Base-by-base conservation (phyloP, 345 rosid species). In the Hibiscus trionum region DNA sequence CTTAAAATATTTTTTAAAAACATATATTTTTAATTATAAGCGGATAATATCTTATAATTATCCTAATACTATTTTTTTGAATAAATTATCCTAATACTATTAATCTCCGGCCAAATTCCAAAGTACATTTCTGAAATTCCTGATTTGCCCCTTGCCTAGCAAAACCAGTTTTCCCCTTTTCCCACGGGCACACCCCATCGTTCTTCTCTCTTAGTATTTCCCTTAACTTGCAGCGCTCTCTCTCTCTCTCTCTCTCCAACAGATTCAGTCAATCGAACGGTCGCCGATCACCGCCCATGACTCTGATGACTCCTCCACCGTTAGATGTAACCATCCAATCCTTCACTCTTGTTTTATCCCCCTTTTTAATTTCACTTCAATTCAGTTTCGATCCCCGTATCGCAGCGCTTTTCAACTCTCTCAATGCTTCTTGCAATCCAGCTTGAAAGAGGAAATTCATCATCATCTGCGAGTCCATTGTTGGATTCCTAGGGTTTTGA, bases 291-390 rank as follows among this genome's bases (percentile, higher is more conserved):
- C 63, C 77, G 61, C 73, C 71, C 81, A 90, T 92, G 97, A 88
- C 96, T 81, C 69, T 88, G 92, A 82, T 89, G 86, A 87, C 96
- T 80, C 88, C 91, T 77, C 82, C 92, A 49, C 90, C 88, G 77
- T 65, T 86, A 6, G 96, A 92, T 80, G 97, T 92, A 84, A 77
- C 66, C 82, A 75, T 61, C 77, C 61, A 46, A 63, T 46, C 72
- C 72, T 12, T 15, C 73, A 15, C 46, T 55, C 46, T 72, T 39
- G 2, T 10, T 9, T 72, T 49, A 1, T 35, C 42, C 7, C 1
- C n/a, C 7, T 61, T n/a, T 29, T 61, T 7, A n/a, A 6, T 53
- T 55, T 55, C 59, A 19, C 12, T 55, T 55, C 59, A 19, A 55
- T 55, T 55, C 26, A 19, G 2, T 55, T 55, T 19, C 11, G 26